Conservation (phyloP, 148 eudicot species). For the Cornus controversa region DNA sequence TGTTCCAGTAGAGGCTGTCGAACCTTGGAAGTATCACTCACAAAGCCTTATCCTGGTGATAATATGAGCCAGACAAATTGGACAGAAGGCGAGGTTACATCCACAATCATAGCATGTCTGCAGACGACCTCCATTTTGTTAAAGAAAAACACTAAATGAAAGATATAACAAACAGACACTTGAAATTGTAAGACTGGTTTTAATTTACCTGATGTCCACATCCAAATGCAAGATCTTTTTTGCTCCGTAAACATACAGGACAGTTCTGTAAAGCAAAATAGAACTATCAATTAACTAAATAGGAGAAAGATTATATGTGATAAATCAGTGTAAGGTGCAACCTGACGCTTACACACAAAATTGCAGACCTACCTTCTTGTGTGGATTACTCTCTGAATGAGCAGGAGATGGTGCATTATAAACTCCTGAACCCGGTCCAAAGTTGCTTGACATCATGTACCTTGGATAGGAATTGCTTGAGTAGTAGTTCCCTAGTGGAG, state of each 20-base stretch:
- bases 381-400: not conserved
- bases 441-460: slow-evolving; percentile 9
- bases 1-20: not conserved
- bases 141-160: not conserved
- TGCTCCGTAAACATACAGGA: slow-evolving; percentile 25
- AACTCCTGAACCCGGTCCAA: not conserved
- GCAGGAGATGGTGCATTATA: not conserved
- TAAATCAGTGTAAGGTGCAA: no score
- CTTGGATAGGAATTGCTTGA: slow-evolving; percentile 3
- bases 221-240: slow-evolving; percentile 29
- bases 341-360: no score
- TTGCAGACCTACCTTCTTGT: not conserved
- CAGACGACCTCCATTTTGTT: not conserved
- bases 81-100: slow-evolving; percentile 10
- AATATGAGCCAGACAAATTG: slow-evolving; percentile 13
- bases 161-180: not conserved
- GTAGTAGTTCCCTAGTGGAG: slow-evolving; percentile 11
- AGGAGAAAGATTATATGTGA: not conserved
- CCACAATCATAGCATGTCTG: slow-evolving; percentile 22
- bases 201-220: slow-evolving; percentile 38
- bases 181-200: not conserved
- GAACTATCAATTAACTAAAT: not conserved
- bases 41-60: slow-evolving; percentile 14
- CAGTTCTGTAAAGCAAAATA: slow-evolving; percentile 20
- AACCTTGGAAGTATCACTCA: not conserved